Percentiles rank a stretch among this genome's conserved stretches.
Conservation (phyloP, 305 asterid genomes). For the Fraxinus floribunda region DNA sequence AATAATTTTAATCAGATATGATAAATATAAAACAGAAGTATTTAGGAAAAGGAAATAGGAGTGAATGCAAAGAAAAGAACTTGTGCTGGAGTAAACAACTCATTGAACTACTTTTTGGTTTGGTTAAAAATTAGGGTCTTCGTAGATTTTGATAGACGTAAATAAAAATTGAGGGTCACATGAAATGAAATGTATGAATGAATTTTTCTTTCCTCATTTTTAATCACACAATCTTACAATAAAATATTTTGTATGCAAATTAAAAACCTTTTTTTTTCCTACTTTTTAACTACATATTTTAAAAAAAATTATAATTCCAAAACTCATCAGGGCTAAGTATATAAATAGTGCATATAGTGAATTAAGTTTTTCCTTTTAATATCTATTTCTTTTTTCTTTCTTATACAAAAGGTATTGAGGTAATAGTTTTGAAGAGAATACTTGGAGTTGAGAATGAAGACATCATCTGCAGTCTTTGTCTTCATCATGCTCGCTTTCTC, state of each 20-base stretch:
- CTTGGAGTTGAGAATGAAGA: not conserved
- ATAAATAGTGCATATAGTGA: not conserved
- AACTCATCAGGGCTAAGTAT: not conserved
- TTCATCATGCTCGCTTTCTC: not conserved
- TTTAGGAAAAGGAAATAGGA: not conserved
- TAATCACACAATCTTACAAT: not conserved
- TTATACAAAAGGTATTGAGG: not conserved
- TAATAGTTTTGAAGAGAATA: not conserved
- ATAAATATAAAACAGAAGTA: not conserved
- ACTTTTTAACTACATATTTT: not conserved
- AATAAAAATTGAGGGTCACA: too few relatives aligned
- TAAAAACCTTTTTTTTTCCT: too few relatives aligned
- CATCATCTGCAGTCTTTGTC: not conserved
- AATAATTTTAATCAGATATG: not conserved
- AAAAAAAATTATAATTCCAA: too few relatives aligned
- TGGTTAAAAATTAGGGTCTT: not conserved
- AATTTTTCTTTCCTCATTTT: not conserved
- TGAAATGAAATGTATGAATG: too few relatives aligned
- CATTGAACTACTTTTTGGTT: not conserved
- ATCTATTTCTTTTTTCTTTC: not conserved
- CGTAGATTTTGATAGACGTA: too few relatives aligned
- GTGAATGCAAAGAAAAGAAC: constrained; percentile 18
- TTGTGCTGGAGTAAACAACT: not conserved
- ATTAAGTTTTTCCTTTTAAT: not conserved
- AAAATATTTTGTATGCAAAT: not conserved